Evolutionary conservation across 176 grass and related monocot genomes (phyloP).

Genomic region (Dendrocalamus sinicus): DNA sequence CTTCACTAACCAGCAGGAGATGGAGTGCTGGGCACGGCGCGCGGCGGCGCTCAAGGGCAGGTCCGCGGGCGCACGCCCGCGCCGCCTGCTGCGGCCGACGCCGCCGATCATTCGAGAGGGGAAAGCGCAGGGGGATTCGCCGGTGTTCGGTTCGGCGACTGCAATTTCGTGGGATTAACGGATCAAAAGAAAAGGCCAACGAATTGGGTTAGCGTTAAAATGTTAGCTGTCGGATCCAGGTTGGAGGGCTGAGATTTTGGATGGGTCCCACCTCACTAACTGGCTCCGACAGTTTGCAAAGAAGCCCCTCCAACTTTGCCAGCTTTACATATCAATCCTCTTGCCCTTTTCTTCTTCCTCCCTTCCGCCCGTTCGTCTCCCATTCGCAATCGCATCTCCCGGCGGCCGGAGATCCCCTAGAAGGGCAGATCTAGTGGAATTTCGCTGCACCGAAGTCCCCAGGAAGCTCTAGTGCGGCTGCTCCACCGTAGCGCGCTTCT

Average conservation of each 20-base stretch:
- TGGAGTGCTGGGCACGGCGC: conserved; percentile 29
- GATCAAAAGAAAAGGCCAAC: not conserved
- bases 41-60: conserved; percentile 46
- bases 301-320: not conserved
- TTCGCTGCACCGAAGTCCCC: conserved; percentile 13
- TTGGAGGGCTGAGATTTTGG: not conserved
- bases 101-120: conserved; percentile 40
- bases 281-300: not conserved
- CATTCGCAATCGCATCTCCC: conserved; percentile 35
- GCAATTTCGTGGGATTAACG: not conserved
- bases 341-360: not conserved
- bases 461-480: conserved; percentile 14
- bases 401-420: conserved; percentile 10
- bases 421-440: conserved; percentile 21
- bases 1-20: conserved; percentile 67
- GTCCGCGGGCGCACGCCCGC: conserved; percentile 40
- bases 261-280: not conserved
- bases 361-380: conserved; percentile 34
- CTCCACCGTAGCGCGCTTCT: not conserved
- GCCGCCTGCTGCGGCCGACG: conserved; percentile 53
- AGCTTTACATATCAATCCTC: not conserved
- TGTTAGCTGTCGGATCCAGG: not conserved
- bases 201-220: too few relatives aligned
- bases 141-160: not conserved
- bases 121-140: not conserved